Conservation (phyloP, 208 protist genomes). For the Leishmania tropica region DNA sequence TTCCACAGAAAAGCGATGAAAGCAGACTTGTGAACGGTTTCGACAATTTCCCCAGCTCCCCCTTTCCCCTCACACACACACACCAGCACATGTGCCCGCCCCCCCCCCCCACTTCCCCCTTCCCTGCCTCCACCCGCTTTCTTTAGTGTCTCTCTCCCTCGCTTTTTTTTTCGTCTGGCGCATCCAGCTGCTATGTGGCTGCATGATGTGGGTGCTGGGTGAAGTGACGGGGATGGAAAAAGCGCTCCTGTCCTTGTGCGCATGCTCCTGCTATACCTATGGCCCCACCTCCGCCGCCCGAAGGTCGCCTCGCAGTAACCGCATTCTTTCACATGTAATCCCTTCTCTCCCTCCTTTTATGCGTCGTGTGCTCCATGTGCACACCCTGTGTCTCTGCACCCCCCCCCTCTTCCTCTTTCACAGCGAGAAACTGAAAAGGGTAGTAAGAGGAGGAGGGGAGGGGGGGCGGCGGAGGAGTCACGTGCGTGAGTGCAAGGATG, state of each 20-base stretch:
- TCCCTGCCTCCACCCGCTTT: background rate
- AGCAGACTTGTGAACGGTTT: background rate
- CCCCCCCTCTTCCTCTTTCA: background rate
- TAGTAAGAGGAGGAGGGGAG: no score
- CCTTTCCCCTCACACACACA: no score
- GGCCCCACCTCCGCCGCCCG: background rate
- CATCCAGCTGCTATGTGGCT: background rate
- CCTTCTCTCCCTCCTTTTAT: background rate
- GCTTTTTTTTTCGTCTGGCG: background rate
- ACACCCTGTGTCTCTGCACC: background rate
- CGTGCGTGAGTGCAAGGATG: no score
- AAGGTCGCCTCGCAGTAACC: background rate
- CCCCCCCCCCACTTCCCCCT: background rate
- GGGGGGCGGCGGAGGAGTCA: no score
- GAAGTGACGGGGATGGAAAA: background rate
- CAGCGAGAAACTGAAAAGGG: no score
- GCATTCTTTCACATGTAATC: background rate
- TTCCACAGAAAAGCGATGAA: background rate
- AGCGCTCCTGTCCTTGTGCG: no score
- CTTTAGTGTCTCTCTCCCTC: background rate
- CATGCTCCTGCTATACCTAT: background rate
- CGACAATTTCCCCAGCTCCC: no score
- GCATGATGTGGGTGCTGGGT: background rate
- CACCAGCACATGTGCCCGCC: background rate
- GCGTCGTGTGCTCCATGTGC: background rate